A percentile compares a stretch with the other conserved stretches of the same genome.
phyloP scores from a whole-genome alignment of 352 stramenopile species.

The Paralagenidium karlingii region DNA sequence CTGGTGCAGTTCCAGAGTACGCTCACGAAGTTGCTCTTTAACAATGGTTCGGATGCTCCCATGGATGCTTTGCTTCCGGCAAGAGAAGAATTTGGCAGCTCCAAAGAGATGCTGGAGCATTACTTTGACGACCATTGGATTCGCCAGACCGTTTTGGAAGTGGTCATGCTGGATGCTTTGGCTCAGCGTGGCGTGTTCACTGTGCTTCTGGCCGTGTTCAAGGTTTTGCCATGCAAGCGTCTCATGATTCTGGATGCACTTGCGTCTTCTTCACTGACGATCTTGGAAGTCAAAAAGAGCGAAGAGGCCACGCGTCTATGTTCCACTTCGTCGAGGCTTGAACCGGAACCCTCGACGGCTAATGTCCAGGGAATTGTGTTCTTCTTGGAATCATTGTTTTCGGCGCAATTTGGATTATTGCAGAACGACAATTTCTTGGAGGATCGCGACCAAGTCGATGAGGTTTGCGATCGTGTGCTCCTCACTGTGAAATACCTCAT shows the following conservation, averaged over 20 bases:
- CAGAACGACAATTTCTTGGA: slow-evolving; percentile 17
- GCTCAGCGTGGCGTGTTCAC: slow-evolving; percentile 51
- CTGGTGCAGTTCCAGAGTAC: slow-evolving; percentile 50
- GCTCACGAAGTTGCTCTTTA: slow-evolving; percentile 36
- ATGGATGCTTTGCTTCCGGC: slow-evolving; percentile 13
- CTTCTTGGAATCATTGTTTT: slow-evolving; percentile 26
- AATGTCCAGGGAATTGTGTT: slow-evolving; percentile 15
- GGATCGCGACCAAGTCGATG: slow-evolving; percentile 17
- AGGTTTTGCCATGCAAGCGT: slow-evolving; percentile 16
- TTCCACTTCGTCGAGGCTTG: slow-evolving; percentile 6
- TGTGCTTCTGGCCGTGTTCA: slow-evolving; percentile 41
- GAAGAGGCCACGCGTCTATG: slow-evolving; percentile 11
- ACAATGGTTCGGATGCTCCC: slow-evolving; percentile 3
- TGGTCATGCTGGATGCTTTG: slow-evolving; percentile 37
- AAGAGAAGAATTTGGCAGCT: slow-evolving; percentile 8
- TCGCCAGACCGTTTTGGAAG: slow-evolving; percentile 19
- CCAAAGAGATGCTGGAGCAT: slow-evolving; percentile 20
- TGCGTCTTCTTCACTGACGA: slow-evolving; percentile 28
- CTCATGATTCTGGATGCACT: slow-evolving; percentile 19
- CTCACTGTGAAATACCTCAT: slow-evolving; percentile 35
- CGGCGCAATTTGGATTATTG: slow-evolving; percentile 21
- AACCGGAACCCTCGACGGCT: too few relatives aligned
- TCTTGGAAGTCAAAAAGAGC: slow-evolving; percentile 62
- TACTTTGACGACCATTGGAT: slow-evolving; percentile 43
- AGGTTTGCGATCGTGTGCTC: slow-evolving; percentile 28